Evolutionary conservation across 1,284 basidiomycete species (phyloP).

Genomic region (Ceratobasidium sp.): DNA sequence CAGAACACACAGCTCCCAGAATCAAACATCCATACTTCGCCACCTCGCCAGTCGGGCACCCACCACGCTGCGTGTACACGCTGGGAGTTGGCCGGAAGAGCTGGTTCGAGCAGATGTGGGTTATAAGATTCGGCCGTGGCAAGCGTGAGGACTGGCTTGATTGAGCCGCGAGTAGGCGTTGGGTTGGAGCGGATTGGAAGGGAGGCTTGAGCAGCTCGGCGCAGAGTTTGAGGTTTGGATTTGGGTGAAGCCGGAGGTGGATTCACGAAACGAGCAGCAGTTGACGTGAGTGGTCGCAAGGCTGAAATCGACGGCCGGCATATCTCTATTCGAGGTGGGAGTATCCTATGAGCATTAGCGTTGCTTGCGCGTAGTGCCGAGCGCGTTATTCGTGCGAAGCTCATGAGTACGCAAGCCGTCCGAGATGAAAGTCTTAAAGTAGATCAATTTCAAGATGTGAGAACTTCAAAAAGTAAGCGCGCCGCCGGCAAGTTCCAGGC

Average conservation of each 20-base stretch:
- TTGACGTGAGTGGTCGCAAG: neutral
- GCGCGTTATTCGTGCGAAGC: constrained; percentile 7
- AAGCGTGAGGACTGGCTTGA: constrained; percentile 74
- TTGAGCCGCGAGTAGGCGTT: constrained; percentile 75
- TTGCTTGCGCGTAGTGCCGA: neutral
- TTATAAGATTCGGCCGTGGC: constrained; percentile 78
- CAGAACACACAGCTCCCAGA: constrained; percentile 88
- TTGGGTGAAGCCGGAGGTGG: constrained; percentile 37
- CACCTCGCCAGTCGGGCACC: constrained; percentile 66
- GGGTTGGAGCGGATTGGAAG: constrained; percentile 78
- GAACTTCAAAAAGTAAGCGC: constrained; percentile 14
- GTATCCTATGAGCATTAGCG: neutral
- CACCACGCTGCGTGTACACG: constrained; percentile 76
- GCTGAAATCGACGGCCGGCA: neutral
- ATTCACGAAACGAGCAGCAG: no score
- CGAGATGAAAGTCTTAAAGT: constrained; percentile 22
- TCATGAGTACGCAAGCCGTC: neutral
- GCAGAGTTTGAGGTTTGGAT: constrained; percentile 68
- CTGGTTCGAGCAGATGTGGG: constrained; percentile 61
- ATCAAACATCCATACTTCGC: constrained; percentile 87
- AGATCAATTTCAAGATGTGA: constrained; percentile 13
- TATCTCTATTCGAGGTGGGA: neutral
- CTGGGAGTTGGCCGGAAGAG: constrained; percentile 61
- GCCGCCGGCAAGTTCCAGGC: constrained; percentile 14
- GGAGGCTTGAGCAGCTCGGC: constrained; percentile 73